phyloP scores from a whole-genome alignment of 1,284 basidiomycete species.

The Psilocybe mexicana region DNA sequence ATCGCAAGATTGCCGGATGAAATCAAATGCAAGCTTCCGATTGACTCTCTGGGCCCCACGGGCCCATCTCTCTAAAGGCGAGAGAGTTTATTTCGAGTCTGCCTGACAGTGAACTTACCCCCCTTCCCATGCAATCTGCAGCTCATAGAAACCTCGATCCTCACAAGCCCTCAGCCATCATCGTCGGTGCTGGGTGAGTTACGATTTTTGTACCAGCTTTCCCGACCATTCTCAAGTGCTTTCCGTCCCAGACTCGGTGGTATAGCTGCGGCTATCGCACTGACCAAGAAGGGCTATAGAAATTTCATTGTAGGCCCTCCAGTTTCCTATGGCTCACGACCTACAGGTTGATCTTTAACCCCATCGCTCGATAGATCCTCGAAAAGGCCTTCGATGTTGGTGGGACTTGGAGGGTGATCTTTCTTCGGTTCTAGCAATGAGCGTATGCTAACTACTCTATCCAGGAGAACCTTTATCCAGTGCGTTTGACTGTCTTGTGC shows the following conservation, averaged over 20 bases:
- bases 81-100: not conserved
- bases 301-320: conserved; percentile 31
- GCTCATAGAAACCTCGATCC: not conserved
- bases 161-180: conserved; percentile 23
- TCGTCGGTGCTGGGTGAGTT: conserved; percentile 42
- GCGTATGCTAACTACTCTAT: too few species aligned
- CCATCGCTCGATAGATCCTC: conserved; percentile 12
- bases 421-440: too few species aligned
- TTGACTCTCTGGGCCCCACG: too few species aligned
- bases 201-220: conserved; percentile 11
- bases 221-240: conserved; percentile 3
- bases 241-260: conserved; percentile 28
- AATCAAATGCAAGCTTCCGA: not conserved
- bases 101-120: not conserved
- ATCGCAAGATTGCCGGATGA: too few species aligned
- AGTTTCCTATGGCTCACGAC: not conserved
- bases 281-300: conserved; percentile 34
- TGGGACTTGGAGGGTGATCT: conserved; percentile 18
- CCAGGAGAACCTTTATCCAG: conserved; percentile 33
- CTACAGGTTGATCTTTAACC: not conserved
- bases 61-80: not conserved
- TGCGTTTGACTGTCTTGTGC: conserved; percentile 12
- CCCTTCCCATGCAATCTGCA: not conserved
- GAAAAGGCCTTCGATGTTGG: conserved; percentile 20
- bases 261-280: conserved; percentile 32